Base-by-base conservation (phyloP, 2,329 filamentous ascomycete genomes). In the Cordyceps pruinosa region DNA sequence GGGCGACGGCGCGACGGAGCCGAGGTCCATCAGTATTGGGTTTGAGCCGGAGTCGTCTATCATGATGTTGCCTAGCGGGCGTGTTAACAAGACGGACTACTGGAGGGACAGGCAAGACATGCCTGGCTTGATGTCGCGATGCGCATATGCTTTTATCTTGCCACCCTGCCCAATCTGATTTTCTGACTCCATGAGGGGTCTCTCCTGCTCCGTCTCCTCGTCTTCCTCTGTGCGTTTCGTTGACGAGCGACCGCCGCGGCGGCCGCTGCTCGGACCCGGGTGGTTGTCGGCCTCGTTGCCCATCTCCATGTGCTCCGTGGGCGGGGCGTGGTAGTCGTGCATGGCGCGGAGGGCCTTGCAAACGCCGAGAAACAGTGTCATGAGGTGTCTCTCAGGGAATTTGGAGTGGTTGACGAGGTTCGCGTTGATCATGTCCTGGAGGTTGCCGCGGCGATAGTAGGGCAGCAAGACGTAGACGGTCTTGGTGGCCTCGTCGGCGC, bases 351-450 rank as follows among this genome's bases (percentile, higher is more conserved):
- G 75, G 44, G 90, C 94, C 66, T 85, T 85, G 71, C 93, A 97
- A 2, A 99, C 91, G 17, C 94, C 94, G 42, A 97, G 76, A 71
- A 99, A 97, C 59, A 99, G 73, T 58, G 86, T 78, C 91, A 97
- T 93, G 61, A 99, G 77, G 65, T 87, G 81, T 69, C 86, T 83
- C 75, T 97, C 93, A 1, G 93, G 91, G 66, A 99, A 97, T 52
- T 81, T 82, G 37, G 89, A 89, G 70, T 96, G 90, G 72, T 97
- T 97, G 72, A 99, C 93, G 56, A 97, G 78, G 73, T 99, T 99
- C 62, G 94, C 93, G 72, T 99, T 99, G 78, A 99, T 97, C 69
- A 95, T 88, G 74, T 99, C 94, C 75, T 99, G 94, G 37, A 99
- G 80, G 72, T 99, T 99, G 15, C 94, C 94, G 63, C 93, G 82